phyloP scores from a whole-genome alignment of 306 rosid genomes.

The Fagus sylvatica region DNA sequence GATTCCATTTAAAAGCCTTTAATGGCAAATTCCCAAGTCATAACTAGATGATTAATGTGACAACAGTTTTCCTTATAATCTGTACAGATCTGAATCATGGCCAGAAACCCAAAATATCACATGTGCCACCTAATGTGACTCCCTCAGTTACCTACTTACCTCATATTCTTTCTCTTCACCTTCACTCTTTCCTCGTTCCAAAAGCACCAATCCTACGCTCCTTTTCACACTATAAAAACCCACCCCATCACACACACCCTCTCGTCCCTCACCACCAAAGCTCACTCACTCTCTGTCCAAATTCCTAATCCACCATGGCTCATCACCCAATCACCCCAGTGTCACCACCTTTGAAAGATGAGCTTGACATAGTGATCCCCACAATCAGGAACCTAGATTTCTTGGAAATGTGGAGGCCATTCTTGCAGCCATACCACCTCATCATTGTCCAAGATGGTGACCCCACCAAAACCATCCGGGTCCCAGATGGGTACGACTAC shows the following conservation, averaged over 20 bases:
- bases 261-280: background rate
- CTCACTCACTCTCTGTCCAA: background rate
- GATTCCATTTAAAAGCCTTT: no score
- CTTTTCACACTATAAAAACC: background rate
- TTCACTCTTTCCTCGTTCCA: background rate
- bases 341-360: conserved; percentile 32
- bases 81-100: no score
- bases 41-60: no score
- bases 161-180: background rate
- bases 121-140: background rate
- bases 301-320: background rate
- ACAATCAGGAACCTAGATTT: conserved; percentile 44
- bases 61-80: no score
- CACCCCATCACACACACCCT: background rate
- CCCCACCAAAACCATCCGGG: conserved; percentile 31
- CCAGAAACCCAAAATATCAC: no score
- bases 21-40: no score
- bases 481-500: conserved; percentile 46
- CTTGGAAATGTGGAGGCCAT: conserved; percentile 49
- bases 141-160: background rate
- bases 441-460: conserved; percentile 46
- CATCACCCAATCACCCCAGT: background rate
- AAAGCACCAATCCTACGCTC: background rate
- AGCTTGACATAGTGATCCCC: conserved; percentile 43
- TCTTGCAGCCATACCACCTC: conserved; percentile 37